Evolutionary conservation across 2,329 filamentous ascomycete genomes (phyloP), one percentile per base, ranked within the genome.

Genomic region (Sporothrix brunneoviolacea): DNA sequence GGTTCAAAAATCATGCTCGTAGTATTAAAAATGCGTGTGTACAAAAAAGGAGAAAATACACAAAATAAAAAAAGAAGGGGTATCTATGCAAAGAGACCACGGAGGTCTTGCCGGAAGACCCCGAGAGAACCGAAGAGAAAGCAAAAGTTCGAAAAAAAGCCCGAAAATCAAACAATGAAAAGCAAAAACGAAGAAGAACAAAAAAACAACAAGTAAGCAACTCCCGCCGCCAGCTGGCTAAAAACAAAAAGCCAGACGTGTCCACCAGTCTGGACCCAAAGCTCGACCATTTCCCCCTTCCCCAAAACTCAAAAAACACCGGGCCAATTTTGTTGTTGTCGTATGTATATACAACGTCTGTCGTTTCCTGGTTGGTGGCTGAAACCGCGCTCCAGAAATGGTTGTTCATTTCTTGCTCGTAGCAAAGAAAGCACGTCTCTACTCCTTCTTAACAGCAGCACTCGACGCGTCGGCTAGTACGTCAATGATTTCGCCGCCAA

Each of bases 401-500:
- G n/a, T n/a, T n/a, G n/a, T n/a, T n/a, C n/a, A n/a, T n/a, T n/a
- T n/a, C n/a, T n/a, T n/a, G n/a, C n/a, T n/a, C n/a, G n/a, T n/a
- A n/a, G n/a, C n/a, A n/a, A n/a, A n/a, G n/a, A n/a, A n/a, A n/a
- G n/a, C n/a, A n/a, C n/a, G n/a, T n/a, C 13, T 18, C 63, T 66
- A 75, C 21, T 74, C 70, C 6, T 59, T 60, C 61, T 75, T 76
- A 50, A 60, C 52, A 22, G 62, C 61, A 5, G 55, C 58, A 2
- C 47, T 50, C 5, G 70, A 68, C 1, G 70, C 68, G 7, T 59
- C 58, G 4, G 68, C 64, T 30, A 81, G 63, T 0, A 68, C 73
- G 15, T 71, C 60, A 46, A 80, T 50, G 48, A 80, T 71, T 50
- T 79, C 74, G 43, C 61, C 55, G 22, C 76, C 76, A 38, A 79